A percentile compares a stretch with the other conserved stretches of the same genome.
Evolutionary conservation across 177 flowering plant genomes (phyloP).

Genomic region (Vitis hybrid): DNA sequence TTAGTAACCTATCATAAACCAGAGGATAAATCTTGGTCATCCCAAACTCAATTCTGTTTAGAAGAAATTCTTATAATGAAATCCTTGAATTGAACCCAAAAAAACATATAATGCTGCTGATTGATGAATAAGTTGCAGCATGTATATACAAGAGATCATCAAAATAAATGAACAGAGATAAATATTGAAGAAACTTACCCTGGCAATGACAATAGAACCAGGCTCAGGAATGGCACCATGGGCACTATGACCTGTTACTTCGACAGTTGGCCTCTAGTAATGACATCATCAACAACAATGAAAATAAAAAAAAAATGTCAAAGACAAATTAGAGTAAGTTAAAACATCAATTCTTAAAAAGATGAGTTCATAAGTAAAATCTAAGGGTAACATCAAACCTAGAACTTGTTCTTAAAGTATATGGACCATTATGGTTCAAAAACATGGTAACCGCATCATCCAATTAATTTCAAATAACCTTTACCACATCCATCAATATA

Average conservation of each 20-base stretch:
- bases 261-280: slow-evolving; percentile 71
- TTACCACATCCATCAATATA: background rate
- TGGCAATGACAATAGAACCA: slow-evolving; percentile 68
- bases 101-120: background rate
- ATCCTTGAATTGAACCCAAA: background rate
- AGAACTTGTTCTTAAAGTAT: too few relatives aligned
- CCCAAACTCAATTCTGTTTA: background rate
- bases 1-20: slow-evolving; percentile 63
- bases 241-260: slow-evolving; percentile 80
- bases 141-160: background rate
- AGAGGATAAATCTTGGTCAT: background rate
- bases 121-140: background rate
- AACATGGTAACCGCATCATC: background rate
- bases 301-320: background rate
- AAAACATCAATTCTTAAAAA: background rate
- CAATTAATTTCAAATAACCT: background rate
- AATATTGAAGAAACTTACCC: slow-evolving; percentile 45
- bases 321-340: background rate
- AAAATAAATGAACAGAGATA: background rate
- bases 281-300: background rate
- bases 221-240: slow-evolving; percentile 88
- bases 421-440: too few relatives aligned
- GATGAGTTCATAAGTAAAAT: too few relatives aligned
- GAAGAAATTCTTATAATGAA: background rate
- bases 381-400: too few relatives aligned